Conservation (phyloP, 257 asterid genomes). For the Nicotiana obtusifolia region DNA sequence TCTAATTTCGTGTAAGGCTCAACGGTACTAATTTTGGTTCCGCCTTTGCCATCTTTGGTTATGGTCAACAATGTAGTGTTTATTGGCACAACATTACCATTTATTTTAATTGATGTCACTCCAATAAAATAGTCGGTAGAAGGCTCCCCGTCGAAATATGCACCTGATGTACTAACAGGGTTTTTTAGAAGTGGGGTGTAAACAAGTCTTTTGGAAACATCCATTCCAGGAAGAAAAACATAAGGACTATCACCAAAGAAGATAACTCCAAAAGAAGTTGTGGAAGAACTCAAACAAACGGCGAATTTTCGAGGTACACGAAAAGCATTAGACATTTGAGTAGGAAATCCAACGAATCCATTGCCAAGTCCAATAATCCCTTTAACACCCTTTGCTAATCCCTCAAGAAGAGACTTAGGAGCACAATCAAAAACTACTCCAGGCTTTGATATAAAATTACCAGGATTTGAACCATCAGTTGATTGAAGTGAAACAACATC, state of each 20-base stretch:
- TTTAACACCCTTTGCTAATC: background rate
- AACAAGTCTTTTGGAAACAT: constrained; percentile 16
- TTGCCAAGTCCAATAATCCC: background rate
- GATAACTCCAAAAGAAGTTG: background rate
- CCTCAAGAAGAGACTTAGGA: background rate
- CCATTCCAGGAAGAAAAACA: constrained; percentile 5
- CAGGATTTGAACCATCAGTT: background rate
- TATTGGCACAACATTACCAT: constrained; percentile 19
- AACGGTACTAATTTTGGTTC: constrained; percentile 46
- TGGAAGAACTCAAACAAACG: background rate
- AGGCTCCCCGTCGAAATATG: constrained; percentile 15
- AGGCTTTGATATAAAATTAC: background rate
- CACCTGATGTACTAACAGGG: constrained; percentile 19
- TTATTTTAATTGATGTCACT: constrained; percentile 26
- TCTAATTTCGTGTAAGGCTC: constrained; percentile 36
- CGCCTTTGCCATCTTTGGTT: constrained; percentile 29
- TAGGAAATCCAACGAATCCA: background rate
- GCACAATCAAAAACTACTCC: background rate
- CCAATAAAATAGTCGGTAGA: constrained; percentile 47
- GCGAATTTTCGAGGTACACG: background rate
- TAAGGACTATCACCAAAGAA: constrained; percentile 14
- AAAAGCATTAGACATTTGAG: background rate
- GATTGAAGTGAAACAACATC: background rate
- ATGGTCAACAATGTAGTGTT: constrained; percentile 21
- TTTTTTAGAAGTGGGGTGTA: constrained; percentile 34